Conservation (phyloP, 441 rosid species). For the Aleurites moluccanus region DNA sequence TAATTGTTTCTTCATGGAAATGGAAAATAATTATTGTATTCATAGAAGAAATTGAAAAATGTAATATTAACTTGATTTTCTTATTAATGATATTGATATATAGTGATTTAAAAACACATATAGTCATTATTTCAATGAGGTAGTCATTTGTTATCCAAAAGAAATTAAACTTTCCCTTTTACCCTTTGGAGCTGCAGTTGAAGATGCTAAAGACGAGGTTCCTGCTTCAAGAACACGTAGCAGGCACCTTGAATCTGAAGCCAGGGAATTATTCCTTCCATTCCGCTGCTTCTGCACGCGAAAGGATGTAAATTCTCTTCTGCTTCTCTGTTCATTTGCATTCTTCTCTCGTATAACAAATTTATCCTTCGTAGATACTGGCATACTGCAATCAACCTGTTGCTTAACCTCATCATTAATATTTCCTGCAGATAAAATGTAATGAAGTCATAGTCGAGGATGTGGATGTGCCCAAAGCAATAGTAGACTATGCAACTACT, state of each 20-base stretch:
- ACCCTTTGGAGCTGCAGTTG: slow-evolving; percentile 26
- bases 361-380: not conserved
- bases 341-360: not conserved
- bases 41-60: too few relatives aligned
- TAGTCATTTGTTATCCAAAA: not conserved
- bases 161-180: not conserved
- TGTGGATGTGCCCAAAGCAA: slow-evolving; percentile 49
- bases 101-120: not conserved
- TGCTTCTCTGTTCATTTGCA: not conserved
- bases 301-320: slow-evolving; percentile 52
- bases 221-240: slow-evolving; percentile 22
- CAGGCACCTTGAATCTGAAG: slow-evolving; percentile 33
- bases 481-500: slow-evolving; percentile 44
- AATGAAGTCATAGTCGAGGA: slow-evolving; percentile 60
- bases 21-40: too few relatives aligned
- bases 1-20: too few relatives aligned
- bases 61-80: too few relatives aligned
- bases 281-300: slow-evolving; percentile 82
- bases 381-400: not conserved
- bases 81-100: not conserved
- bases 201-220: slow-evolving; percentile 32
- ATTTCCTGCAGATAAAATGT: slow-evolving; percentile 55
- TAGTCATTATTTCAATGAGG: not conserved
- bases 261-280: slow-evolving; percentile 69
- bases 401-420: not conserved